Percentiles rank a stretch among this genome's conserved stretches.
Evolutionary conservation across 1,284 basidiomycete genomes (phyloP).

Genomic region (Ceratobasidium sp.): DNA sequence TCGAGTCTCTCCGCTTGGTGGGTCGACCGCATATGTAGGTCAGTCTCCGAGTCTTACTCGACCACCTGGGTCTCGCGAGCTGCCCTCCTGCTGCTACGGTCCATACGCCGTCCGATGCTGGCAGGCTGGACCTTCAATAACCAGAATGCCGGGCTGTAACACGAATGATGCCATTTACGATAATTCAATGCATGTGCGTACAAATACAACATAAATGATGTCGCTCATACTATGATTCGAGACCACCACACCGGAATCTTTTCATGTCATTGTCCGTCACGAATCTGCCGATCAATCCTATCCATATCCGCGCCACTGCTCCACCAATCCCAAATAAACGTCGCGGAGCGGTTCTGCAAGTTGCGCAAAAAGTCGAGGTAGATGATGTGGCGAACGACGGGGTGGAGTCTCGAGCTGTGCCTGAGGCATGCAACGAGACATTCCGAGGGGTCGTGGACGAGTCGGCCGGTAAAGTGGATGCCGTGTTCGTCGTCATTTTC

Average conservation of each 20-base stretch:
- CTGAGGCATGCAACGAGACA: conserved; percentile 11
- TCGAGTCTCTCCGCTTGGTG: too few relatives aligned
- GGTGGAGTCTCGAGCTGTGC: conserved; percentile 7
- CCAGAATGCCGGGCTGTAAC: too few relatives aligned
- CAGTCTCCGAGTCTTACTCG: too few relatives aligned
- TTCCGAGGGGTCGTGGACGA: neutral
- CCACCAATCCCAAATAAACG: conserved; percentile 40
- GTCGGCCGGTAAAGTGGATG: conserved; percentile 33
- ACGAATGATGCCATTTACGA: too few relatives aligned
- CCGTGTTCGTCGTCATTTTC: conserved; percentile 21
- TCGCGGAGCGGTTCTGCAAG: conserved; percentile 20
- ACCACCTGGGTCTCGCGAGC: too few relatives aligned
- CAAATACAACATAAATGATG: too few relatives aligned
- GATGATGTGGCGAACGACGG: conserved; percentile 23
- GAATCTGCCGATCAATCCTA: conserved; percentile 6
- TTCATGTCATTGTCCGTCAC: conserved; percentile 7
- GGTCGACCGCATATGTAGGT: too few relatives aligned
- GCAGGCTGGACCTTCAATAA: too few relatives aligned
- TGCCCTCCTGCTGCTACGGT: too few relatives aligned
- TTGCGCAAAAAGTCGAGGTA: conserved; percentile 20
- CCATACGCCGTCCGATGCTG: too few relatives aligned
- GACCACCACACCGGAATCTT: neutral
- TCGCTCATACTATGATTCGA: too few relatives aligned
- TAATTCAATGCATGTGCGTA: too few relatives aligned
- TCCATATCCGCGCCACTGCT: conserved; percentile 40